phyloP scores from a whole-genome alignment of 2,329 filamentous ascomycete genomes.

The Botrytis paeoniae region DNA sequence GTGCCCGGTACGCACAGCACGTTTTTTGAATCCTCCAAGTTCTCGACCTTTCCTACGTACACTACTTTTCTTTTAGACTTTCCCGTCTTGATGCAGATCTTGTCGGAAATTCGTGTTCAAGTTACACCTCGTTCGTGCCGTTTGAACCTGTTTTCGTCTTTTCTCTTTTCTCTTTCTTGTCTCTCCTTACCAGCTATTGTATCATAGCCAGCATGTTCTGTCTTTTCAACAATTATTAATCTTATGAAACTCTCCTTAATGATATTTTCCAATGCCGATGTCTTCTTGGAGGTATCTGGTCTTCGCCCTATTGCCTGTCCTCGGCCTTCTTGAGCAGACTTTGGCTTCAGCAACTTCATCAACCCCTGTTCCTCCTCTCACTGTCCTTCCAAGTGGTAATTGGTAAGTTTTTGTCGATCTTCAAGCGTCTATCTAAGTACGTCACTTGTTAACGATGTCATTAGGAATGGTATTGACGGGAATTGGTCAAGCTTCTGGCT shows the following conservation, averaged over 20 bases:
- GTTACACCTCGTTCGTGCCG: slow-evolving; percentile 12
- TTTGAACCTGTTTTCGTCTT: slow-evolving; percentile 4
- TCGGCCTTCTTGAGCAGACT: slow-evolving; percentile 11
- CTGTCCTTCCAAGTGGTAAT: slow-evolving; percentile 15
- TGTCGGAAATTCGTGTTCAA: slow-evolving; percentile 8
- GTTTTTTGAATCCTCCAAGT: slow-evolving; percentile 16
- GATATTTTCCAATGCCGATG: slow-evolving; percentile 18
- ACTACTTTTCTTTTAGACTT: slow-evolving; percentile 1
- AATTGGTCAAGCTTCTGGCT: slow-evolving; percentile 68
- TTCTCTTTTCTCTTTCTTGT: slow-evolving; percentile 9
- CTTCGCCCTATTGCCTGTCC: slow-evolving; percentile 8
- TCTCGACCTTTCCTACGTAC: slow-evolving; percentile 15
- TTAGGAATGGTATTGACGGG: slow-evolving; percentile 48
- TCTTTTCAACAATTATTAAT: slow-evolving; percentile 15
- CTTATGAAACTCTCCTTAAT: slow-evolving; percentile 17
- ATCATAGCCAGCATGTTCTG: slow-evolving; percentile 19
- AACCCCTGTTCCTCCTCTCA: slow-evolving; percentile 17
- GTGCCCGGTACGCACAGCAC: slow-evolving; percentile 2
- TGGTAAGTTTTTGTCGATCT: slow-evolving; percentile 18
- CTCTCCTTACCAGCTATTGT: slow-evolving; percentile 9
- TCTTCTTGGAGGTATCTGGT: slow-evolving; percentile 18
- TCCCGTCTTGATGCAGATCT: slow-evolving; percentile 7
- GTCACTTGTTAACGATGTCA: background rate
- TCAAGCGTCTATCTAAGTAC: background rate
- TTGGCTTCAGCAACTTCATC: slow-evolving; percentile 14